Conservation (phyloP, 2,329 filamentous ascomycete genomes). For the Niveomyces coronatus region DNA sequence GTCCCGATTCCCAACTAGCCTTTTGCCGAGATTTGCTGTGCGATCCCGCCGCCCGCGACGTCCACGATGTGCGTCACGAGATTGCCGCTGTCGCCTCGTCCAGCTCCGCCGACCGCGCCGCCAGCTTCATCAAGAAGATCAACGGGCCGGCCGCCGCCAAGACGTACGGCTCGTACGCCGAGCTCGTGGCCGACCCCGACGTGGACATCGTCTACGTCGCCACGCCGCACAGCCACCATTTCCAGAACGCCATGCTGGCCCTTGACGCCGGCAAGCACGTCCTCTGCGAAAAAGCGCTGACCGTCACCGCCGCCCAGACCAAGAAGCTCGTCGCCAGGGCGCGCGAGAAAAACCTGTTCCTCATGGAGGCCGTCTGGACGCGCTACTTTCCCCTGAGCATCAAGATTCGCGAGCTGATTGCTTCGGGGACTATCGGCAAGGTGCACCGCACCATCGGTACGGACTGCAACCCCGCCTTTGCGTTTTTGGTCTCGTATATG, state of each 20-base stretch:
- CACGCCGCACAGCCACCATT: constrained; percentile 87
- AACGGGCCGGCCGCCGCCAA: constrained; percentile 57
- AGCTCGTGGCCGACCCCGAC: constrained; percentile 66
- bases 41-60: constrained; percentile 59
- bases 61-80: constrained; percentile 63
- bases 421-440: constrained; percentile 43
- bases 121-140: constrained; percentile 61
- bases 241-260: constrained; percentile 80
- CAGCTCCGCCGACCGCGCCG: constrained; percentile 56
- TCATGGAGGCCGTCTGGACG: constrained; percentile 89
- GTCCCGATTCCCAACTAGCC: constrained; percentile 22
- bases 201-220: constrained; percentile 84
- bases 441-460: constrained; percentile 49
- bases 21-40: constrained; percentile 72
- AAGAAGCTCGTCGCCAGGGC: constrained; percentile 63
- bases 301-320: constrained; percentile 69
- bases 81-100: constrained; percentile 75
- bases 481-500: too few species aligned
- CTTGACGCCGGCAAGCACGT: constrained; percentile 79
- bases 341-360: constrained; percentile 58
- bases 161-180: constrained; percentile 71
- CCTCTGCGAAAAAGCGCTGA: constrained; percentile 84
- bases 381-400: constrained; percentile 78
- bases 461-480: too few species aligned
- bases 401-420: constrained; percentile 57